Percentiles rank a stretch among this genome's conserved stretches.
phyloP scores from a whole-genome alignment of 305 asterid genomes.

The Fraxinus latifolia region DNA sequence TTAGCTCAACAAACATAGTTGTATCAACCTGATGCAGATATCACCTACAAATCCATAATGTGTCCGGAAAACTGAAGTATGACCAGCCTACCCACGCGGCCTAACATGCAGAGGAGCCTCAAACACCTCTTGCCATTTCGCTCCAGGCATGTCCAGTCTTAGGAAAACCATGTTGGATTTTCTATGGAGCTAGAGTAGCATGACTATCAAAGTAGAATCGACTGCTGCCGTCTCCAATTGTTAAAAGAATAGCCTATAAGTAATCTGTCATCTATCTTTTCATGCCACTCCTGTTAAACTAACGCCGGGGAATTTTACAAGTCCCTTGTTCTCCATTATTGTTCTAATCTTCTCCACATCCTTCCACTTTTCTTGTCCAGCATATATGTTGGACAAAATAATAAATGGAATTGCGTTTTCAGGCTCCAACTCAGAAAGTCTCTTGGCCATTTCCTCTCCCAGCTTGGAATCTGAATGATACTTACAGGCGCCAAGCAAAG shows the following conservation, averaged over 20 bases:
- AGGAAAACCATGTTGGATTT: background rate
- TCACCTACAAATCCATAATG: background rate
- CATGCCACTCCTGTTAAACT: constrained; percentile 47
- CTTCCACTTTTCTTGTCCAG: constrained; percentile 75
- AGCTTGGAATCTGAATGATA: constrained; percentile 43
- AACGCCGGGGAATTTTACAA: constrained; percentile 54
- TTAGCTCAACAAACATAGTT: background rate
- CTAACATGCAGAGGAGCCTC: background rate
- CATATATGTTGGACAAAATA: constrained; percentile 79
- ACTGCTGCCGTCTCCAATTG: background rate
- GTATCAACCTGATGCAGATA: background rate
- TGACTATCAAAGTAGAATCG: background rate
- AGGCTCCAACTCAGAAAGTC: constrained; percentile 59
- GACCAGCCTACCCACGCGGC: background rate
- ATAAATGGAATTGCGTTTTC: constrained; percentile 67
- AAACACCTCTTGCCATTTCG: background rate
- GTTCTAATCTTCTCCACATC: constrained; percentile 63
- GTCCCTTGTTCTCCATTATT: constrained; percentile 45
- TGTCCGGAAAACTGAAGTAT: background rate
- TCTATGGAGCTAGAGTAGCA: background rate
- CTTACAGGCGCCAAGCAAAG: constrained; percentile 60
- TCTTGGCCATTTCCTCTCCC: constrained; percentile 46
- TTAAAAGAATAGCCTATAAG: background rate
- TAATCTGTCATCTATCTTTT: background rate
- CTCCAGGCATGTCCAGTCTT: background rate